These are phyloP conservation scores for Xylaria hypoxylon DNA, from an alignment of 2,329 filamentous ascomycete species.

Conservation along the genomic window DNA sequence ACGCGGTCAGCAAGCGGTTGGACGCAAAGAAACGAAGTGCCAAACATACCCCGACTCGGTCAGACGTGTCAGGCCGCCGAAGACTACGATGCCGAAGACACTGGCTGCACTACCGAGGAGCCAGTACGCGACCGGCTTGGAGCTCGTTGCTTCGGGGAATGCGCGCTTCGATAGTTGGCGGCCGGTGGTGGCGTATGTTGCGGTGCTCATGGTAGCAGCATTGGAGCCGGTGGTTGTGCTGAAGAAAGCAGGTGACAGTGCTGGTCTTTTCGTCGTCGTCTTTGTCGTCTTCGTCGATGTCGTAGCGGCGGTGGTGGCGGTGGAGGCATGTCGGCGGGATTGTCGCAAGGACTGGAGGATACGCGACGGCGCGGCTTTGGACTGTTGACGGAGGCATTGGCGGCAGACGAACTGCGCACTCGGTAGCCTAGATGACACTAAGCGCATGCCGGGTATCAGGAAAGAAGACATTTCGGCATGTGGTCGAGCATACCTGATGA, in stretches of 20 bases:
- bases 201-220: constrained; percentile 24
- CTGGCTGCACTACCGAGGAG: constrained; percentile 89
- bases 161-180: constrained; percentile 52
- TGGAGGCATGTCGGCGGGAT: constrained; percentile 54
- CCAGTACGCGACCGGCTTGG: constrained; percentile 89
- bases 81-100: constrained; percentile 97
- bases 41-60: constrained; percentile 88
- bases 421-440: constrained; percentile 55
- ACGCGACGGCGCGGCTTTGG: constrained; percentile 51
- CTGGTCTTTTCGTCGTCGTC: constrained; percentile 15
- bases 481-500: constrained; percentile 19
- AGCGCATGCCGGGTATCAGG: constrained; percentile 57
- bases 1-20: too few species aligned
- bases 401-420: constrained; percentile 60
- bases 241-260: constrained; percentile 37
- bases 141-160: constrained; percentile 72
- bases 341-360: constrained; percentile 52
- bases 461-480: constrained; percentile 55
- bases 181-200: constrained; percentile 30
- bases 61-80: constrained; percentile 90
- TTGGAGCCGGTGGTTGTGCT: constrained; percentile 39
- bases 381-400: constrained; percentile 58
- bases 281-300: constrained; percentile 1
- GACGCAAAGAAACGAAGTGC: too few species aligned
- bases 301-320: constrained; percentile 37